Evolutionary conservation across 352 stramenopile genomes (phyloP), one percentile per base, ranked within the genome.

Genomic region (Globisporangium viniferum): DNA sequence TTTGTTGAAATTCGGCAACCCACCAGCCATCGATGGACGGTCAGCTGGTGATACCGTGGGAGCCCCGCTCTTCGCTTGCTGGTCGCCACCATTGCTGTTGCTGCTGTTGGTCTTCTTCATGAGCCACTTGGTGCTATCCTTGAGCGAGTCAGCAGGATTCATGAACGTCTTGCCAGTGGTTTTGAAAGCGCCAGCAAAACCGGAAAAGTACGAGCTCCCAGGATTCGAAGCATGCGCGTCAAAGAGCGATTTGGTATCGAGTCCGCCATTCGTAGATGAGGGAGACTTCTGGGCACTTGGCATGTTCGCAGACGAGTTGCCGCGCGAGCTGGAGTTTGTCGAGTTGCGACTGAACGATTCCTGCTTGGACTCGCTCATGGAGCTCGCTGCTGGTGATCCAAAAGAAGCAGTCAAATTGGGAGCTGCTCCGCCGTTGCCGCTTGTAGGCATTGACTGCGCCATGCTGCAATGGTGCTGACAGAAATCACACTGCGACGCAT

Each of bases 111-210:
- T 76, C 64, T 92, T 94, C 67, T 91, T 90, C 51, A 91, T 80
- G 62, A 94, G 78, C 86, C 86, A 94, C 70, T 90, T 92, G 7
- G 73, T 86, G 39, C 82, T 77, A 49, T 89, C 81, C 63, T 89
- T 86, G 35, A 88, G 64, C n/a, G 78, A 77, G 48, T 72, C 73
- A 0, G 77, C 74, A 15, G 81, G 82, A 62, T 73, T 90, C 63
- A 90, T 71, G 57, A 94, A 76, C 59, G 78, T 89, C 63, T 93
- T 95, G 5, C 85, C 73, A 20, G 84, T 75, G 14, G 73, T 88
- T 59, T 93, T 93, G 15, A 95, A 71, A 1, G 81, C 84, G 7
- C 77, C 85, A 4, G 85, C 55, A 63, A 95, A 89, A 58, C 74
- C 86, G 7, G 82, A 92, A 51, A 93, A 90, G 54, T 92, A 92